Evolutionary conservation across 2,329 filamentous ascomycete genomes (phyloP).

Genomic region (Cordyceps tenuipes): DNA sequence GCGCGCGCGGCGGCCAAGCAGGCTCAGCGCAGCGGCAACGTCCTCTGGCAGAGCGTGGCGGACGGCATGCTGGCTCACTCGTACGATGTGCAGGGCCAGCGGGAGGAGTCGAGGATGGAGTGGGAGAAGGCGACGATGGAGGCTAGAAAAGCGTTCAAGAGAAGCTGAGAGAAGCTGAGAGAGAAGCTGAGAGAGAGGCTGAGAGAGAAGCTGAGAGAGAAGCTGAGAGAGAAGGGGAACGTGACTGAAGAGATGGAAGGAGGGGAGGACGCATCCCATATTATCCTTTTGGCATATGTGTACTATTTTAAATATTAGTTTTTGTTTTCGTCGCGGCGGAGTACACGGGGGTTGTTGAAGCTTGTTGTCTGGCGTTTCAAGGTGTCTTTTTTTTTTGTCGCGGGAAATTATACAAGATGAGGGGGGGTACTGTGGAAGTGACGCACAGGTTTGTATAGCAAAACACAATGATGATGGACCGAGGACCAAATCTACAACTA

Average conservation of each 20-base stretch:
- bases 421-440: background rate
- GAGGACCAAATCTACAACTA: constrained; percentile 17
- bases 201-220: too few relatives aligned
- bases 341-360: background rate
- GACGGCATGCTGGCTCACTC: constrained; percentile 71
- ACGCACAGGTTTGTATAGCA: constrained; percentile 20
- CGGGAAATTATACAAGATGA: background rate
- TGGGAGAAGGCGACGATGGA: constrained; percentile 34
- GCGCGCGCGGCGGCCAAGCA: constrained; percentile 60
- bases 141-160: constrained; percentile 33
- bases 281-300: constrained; percentile 17
- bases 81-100: constrained; percentile 62
- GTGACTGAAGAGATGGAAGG: constrained; percentile 12
- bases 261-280: background rate
- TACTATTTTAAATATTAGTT: constrained; percentile 15
- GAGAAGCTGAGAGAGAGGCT: too few relatives aligned
- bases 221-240: too few relatives aligned
- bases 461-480: constrained; percentile 15
- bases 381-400: constrained; percentile 9
- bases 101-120: constrained; percentile 31
- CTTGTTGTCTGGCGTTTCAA: background rate
- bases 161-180: too few relatives aligned
- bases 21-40: constrained; percentile 61
- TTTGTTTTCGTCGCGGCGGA: background rate
- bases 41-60: constrained; percentile 72